phyloP scores from a whole-genome alignment of 805 yeast species.

The Saccharomycopsis guyanensis region DNA sequence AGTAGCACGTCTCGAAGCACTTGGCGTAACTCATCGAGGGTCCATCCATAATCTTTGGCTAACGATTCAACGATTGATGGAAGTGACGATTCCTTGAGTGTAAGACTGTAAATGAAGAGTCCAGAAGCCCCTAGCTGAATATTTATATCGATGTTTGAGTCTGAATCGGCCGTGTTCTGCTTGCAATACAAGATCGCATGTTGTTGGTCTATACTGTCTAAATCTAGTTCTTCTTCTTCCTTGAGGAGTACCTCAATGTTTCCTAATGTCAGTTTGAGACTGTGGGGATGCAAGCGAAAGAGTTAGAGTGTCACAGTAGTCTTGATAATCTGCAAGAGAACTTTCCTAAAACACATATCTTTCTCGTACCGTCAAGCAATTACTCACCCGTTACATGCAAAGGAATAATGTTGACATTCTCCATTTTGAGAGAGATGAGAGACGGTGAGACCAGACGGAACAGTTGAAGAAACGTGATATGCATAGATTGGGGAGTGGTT shows the following conservation, averaged over 20 bases:
- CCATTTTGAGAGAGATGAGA: background rate
- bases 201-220: background rate
- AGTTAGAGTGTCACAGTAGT: no score
- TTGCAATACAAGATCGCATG: background rate
- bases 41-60: background rate
- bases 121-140: background rate
- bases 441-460: no score
- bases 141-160: background rate
- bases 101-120: background rate
- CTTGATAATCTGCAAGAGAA: no score
- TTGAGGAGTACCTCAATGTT: background rate
- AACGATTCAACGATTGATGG: background rate
- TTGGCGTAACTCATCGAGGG: background rate
- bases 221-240: background rate
- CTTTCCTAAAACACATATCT: no score
- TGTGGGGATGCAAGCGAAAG: no score
- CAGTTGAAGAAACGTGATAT: background rate
- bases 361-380: no score
- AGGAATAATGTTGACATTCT: background rate
- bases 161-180: background rate
- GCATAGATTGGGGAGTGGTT: background rate
- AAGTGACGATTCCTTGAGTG: background rate
- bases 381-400: background rate
- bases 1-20: background rate
- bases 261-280: no score